These are phyloP conservation scores for Septoria linicola DNA, from an alignment of 2,329 filamentous ascomycete genomes.

Conservation along the genomic window DNA sequence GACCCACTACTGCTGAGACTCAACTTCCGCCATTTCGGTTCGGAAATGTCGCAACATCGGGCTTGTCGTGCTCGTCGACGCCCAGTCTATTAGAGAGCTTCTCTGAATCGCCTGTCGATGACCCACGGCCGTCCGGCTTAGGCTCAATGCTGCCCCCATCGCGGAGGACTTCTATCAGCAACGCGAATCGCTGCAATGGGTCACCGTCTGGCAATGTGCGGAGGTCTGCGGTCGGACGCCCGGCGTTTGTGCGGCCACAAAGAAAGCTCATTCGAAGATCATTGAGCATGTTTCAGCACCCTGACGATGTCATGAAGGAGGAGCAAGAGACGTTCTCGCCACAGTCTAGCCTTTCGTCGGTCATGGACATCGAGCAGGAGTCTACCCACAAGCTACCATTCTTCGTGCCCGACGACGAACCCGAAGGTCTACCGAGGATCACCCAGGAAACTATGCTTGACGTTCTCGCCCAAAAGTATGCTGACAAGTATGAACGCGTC, in stretches of 20 bases:
- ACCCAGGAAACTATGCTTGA: slow-evolving; percentile 76
- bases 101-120: slow-evolving; percentile 72
- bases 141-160: slow-evolving; percentile 59
- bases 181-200: slow-evolving; percentile 63
- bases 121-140: slow-evolving; percentile 58
- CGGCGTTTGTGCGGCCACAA: slow-evolving; percentile 64
- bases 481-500: slow-evolving; percentile 72
- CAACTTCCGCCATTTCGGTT: slow-evolving; percentile 76
- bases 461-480: slow-evolving; percentile 83
- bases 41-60: slow-evolving; percentile 49
- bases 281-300: slow-evolving; percentile 95
- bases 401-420: slow-evolving; percentile 75
- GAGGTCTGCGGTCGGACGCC: slow-evolving; percentile 57
- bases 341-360: slow-evolving; percentile 59
- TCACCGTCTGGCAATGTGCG: slow-evolving; percentile 75
- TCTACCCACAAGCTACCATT: slow-evolving; percentile 76
- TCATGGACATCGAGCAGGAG: slow-evolving; percentile 79
- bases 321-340: slow-evolving; percentile 63
- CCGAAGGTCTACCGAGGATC: slow-evolving; percentile 86
- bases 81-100: slow-evolving; percentile 79
- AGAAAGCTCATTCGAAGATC: slow-evolving; percentile 89
- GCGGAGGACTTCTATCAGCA: slow-evolving; percentile 64
- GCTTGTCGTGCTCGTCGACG: slow-evolving; percentile 50
- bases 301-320: slow-evolving; percentile 80
- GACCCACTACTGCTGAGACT: slow-evolving; percentile 58